These are phyloP conservation scores for Yamadazyma pseudoaaseri DNA, from an alignment of 1,139 yeast species.

Conservation along the genomic window DNA sequence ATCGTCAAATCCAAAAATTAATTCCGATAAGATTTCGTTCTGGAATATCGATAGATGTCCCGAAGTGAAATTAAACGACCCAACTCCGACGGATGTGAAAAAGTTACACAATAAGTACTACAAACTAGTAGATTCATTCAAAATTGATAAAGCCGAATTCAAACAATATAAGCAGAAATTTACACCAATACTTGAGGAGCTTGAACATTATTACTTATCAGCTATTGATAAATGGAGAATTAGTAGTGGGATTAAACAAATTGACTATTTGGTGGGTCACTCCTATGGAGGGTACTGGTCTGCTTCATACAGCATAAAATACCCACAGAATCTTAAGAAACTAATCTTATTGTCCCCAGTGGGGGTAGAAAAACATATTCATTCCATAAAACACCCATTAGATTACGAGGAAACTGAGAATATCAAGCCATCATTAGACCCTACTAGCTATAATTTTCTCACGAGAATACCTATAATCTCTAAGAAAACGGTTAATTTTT, in stretches of 20 bases:
- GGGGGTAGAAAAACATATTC: slow-evolving; percentile 77
- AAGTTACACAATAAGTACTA: slow-evolving; percentile 42
- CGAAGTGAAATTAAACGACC: slow-evolving; percentile 28
- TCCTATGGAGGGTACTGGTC: slow-evolving; percentile 51
- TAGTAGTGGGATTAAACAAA: slow-evolving; percentile 26
- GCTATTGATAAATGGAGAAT: slow-evolving; percentile 43
- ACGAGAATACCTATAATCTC: slow-evolving; percentile 46
- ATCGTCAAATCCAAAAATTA: slow-evolving; percentile 60
- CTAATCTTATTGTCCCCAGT: slow-evolving; percentile 84
- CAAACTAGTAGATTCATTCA: slow-evolving; percentile 37
- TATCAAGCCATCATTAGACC: slow-evolving; percentile 37
- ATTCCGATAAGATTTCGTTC: slow-evolving; percentile 14
- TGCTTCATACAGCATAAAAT: slow-evolving; percentile 36
- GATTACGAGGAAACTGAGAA: slow-evolving; percentile 13
- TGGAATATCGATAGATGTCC: slow-evolving; percentile 29
- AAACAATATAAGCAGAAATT: slow-evolving; percentile 34
- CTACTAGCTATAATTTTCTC: slow-evolving; percentile 35
- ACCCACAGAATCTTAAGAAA: slow-evolving; percentile 60
- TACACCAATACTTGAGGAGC: slow-evolving; percentile 38
- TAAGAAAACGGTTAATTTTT: slow-evolving; percentile 23
- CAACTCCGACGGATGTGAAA: slow-evolving; percentile 27
- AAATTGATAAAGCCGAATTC: slow-evolving; percentile 27
- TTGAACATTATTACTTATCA: slow-evolving; percentile 35
- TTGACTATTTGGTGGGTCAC: slow-evolving; percentile 46
- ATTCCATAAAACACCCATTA: slow-evolving; percentile 51